Evolutionary conservation across 352 stramenopile species (phyloP), one percentile per base, ranked within the genome.

Genomic region (Phytopythium delawarense): DNA sequence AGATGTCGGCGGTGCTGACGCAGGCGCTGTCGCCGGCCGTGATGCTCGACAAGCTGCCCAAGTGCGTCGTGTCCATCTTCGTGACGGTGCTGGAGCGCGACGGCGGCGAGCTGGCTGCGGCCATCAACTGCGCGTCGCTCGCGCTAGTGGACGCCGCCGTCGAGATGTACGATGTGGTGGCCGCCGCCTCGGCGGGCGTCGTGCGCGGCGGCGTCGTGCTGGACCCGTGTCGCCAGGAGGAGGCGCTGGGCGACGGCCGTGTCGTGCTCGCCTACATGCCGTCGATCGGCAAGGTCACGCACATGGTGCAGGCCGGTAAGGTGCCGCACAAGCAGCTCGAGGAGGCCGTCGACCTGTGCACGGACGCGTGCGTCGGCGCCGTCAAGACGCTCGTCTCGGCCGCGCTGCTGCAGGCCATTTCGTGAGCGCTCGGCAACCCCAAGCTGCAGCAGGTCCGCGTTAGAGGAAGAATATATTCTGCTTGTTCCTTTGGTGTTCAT

Each of bases 141-240:
- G 91, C 91, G 25, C 75, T 97, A 7, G 84, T 87, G 9, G 87
- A 97, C 54, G 89, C 88, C 8, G 88, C 87, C 0, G 86, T 97
- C n/a, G 91, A 97, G 71, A 94, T 97, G 76, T 94, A 90, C 57
- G 91, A 97, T 69, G 74, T 97, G 30, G 89, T 97, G 35, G 89
- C 89, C 28, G 80, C 87, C 7, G 75, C 87, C 13, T 87, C 67
- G 58, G 91, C 84, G 30, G 78, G 75, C 40, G 72, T 92, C 60
- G 62, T 89, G 28, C 75, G 85, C 40, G 37, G 42, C 16, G 57
- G 72, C 30, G 76, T 96, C 35, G 65, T 94, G 55, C 63, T 94
- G 60, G 87, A 96, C 59, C 88, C 87, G 28, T 90, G 71, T 8
- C 65, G 66, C 34, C 68, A 89, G 28, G 87, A 96, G 70, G 81